phyloP scores from a whole-genome alignment of 2,329 filamentous ascomycete genomes.

The Paradendryphiella salina region DNA sequence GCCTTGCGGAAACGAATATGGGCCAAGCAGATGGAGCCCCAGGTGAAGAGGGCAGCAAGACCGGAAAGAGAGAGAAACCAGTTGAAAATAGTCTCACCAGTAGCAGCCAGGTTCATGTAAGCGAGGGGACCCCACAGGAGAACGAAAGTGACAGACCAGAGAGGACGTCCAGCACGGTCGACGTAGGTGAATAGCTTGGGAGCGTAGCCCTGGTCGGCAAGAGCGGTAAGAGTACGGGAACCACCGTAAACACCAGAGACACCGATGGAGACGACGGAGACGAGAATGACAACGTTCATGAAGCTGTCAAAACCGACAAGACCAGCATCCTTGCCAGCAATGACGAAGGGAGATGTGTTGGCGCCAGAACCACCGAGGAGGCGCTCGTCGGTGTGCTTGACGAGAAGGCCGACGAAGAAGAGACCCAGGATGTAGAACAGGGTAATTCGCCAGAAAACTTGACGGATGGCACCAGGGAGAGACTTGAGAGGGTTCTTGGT shows the following conservation, averaged over 20 bases:
- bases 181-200: slow-evolving; percentile 78
- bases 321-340: slow-evolving; percentile 64
- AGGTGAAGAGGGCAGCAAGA: slow-evolving; percentile 75
- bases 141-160: slow-evolving; percentile 71
- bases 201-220: slow-evolving; percentile 64
- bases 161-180: slow-evolving; percentile 77
- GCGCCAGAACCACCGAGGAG: slow-evolving; percentile 46
- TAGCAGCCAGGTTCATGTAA: slow-evolving; percentile 61
- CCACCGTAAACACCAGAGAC: slow-evolving; percentile 63
- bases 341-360: slow-evolving; percentile 66
- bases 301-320: slow-evolving; percentile 64
- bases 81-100: slow-evolving; percentile 63
- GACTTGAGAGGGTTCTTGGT: slow-evolving; percentile 59
- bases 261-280: slow-evolving; percentile 63
- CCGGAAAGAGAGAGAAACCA: slow-evolving; percentile 80
- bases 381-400: slow-evolving; percentile 38
- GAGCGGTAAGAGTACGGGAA: slow-evolving; percentile 60
- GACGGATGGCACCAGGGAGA: slow-evolving; percentile 51
- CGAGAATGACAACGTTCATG: slow-evolving; percentile 68
- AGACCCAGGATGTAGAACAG: slow-evolving; percentile 52
- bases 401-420: slow-evolving; percentile 51
- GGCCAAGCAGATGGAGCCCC: slow-evolving; percentile 82
- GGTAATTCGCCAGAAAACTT: slow-evolving; percentile 55
- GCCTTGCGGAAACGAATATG: slow-evolving; percentile 84
- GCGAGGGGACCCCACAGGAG: slow-evolving; percentile 71